phyloP scores from a whole-genome alignment of 2,329 filamentous ascomycete species.

The Arthrinium puccinioides region DNA sequence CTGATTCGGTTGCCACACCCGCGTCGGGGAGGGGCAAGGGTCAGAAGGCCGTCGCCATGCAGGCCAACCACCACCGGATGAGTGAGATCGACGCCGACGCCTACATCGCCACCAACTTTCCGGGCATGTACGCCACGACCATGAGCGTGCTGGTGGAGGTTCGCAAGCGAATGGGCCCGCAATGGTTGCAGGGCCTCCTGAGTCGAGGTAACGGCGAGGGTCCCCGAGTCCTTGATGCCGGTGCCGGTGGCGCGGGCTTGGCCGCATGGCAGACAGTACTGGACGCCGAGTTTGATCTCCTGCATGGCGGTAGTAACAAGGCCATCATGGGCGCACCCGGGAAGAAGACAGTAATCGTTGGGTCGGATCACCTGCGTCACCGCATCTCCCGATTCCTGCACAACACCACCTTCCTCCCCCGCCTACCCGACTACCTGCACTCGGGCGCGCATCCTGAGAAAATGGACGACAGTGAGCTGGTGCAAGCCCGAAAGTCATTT shows the following conservation, averaged over 20 bases:
- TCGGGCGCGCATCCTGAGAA: conserved; percentile 50
- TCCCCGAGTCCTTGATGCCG: conserved; percentile 65
- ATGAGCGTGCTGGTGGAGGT: conserved; percentile 66
- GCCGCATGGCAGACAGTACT: conserved; percentile 73
- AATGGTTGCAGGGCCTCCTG: conserved; percentile 62
- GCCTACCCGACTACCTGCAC: conserved; percentile 80
- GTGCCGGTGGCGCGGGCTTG: conserved; percentile 65
- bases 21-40: conserved; percentile 41
- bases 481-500: conserved; percentile 65
- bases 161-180: conserved; percentile 61
- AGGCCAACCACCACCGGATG: conserved; percentile 60
- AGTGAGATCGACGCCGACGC: conserved; percentile 68
- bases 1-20: conserved; percentile 69
- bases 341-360: conserved; percentile 74
- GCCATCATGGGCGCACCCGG: conserved; percentile 46
- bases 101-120: conserved; percentile 62
- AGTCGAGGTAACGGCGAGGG: conserved; percentile 47
- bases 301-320: conserved; percentile 32
- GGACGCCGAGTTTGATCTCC: conserved; percentile 75
- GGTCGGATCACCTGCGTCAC: conserved; percentile 65
- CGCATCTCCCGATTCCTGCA: conserved; percentile 71
- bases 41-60: conserved; percentile 59
- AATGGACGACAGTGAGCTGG: conserved; percentile 48
- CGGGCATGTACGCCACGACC: conserved; percentile 62
- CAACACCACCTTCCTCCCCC: conserved; percentile 86